Evolutionary conservation across 805 yeast genomes (phyloP), one percentile per base, ranked within the genome.

Genomic region (Suhomyces xylopsoci): DNA sequence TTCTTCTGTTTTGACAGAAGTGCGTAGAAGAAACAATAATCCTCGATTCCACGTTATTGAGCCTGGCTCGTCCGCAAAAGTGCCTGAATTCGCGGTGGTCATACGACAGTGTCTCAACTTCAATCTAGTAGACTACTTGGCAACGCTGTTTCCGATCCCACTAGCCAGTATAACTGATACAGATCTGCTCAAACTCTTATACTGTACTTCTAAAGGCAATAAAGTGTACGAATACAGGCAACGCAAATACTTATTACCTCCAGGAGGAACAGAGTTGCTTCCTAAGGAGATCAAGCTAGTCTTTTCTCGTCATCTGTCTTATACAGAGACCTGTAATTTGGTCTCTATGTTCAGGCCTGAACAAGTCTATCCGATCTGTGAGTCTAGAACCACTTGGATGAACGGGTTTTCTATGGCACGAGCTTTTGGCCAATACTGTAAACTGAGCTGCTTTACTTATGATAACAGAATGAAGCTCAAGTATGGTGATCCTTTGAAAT

Each of bases 261-360:
- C 52, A 7, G 63, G 61, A 2, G 63, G 70, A 1, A 51, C 55
- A 2, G 64, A 63, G 19, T 55, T 74, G 2, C 61, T 78, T 7
- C 76, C 78, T 1, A 59, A 58, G n/a, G 71, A 68, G 9, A 52
- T 79, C 2, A 64, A 64, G 45, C 66, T 75, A 14, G 58, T 76
- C 7, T 80, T 73, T 56, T 77, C 81, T 4, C 60, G 82, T 43
- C 83, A 80, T 54, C 77, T 82, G 1, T 76, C 82, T 2, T 80
- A 69, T 52, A 47, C 67, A 7, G 83, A 80, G 55, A 62, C 70
- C 14, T 53, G 63, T 15, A 51, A 66, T 8, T 70, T 80, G 10
- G 58, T 79, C 1, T 54, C 62, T 5, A 41, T 63, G 30, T 73
- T 80, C 49, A 61, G 53, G 8, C 80, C 81, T 0, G 57, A 51